Base-by-base conservation (phyloP, 441 rosid species). In the Euphorbia schlechtendalii region DNA sequence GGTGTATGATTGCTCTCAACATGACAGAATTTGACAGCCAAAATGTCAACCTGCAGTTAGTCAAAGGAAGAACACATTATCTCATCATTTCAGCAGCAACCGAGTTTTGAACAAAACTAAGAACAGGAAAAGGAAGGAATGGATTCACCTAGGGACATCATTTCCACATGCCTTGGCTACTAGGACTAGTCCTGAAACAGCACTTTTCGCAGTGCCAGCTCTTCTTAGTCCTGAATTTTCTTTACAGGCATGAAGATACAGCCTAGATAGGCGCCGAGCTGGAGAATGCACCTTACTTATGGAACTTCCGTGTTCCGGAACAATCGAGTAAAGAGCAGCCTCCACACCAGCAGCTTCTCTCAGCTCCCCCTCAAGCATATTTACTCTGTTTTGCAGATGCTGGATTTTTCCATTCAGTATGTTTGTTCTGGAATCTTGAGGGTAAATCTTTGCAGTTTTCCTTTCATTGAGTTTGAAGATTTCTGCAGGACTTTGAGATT, bases 91-190 rank as follows among this genome's bases (percentile, higher is more conserved):
- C 36, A 25, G 28, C 27, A 21, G 15, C 56, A 48, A 18, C 11
- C 40, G 8, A 0, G 9, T 25, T 61, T 45, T 25, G 54, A 61
- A 61, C 56, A 27, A 32, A 38, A 45, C n/a, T n/a, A 15, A n/a
- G 13, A 46, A 4, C 8, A 10, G 22, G 1, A 49, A 4, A 7
- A 25, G 34, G 6, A 15, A 20, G 25, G 7, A 17, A n/a, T 13
- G 4, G 6, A 21, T 55, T 54, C 53, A 93, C 99, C 99, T 94
- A 8, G 99, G 90, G 64, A 91, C 96, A 73, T 94, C 97, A 70
- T 91, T 87, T 63, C 97, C 97, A 72, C 99, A 94, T 56, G 97
- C 96, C 79, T 94, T 94, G 62, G 96, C 90, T 9, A 84, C 94
- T 75, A 86, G 74, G 70, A 85, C 81, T 66, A 94, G 74, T 63